Evolutionary conservation across 768 basidiomycete species (phyloP).

Genomic region (Mycena capillaripes): DNA sequence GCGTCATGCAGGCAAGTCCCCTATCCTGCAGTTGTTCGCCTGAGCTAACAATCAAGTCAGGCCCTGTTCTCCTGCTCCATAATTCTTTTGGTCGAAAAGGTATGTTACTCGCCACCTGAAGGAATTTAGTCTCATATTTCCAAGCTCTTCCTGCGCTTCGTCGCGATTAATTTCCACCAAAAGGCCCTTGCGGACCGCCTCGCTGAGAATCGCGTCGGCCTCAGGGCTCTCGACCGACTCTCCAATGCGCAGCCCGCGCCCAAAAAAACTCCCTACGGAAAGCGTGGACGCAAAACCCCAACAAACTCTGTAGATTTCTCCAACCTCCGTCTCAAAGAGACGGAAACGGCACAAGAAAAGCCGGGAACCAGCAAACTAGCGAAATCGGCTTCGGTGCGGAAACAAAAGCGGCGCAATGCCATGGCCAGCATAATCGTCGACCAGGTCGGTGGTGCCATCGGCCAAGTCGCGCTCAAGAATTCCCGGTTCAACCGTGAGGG

Average conservation of each 20-base stretch:
- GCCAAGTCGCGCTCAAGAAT: constrained; percentile 78
- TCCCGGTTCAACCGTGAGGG: constrained; percentile 70
- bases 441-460: constrained; percentile 76
- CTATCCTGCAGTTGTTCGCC: background rate
- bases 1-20: constrained; percentile 73
- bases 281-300: constrained; percentile 61
- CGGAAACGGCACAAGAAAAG: constrained; percentile 31
- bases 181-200: constrained; percentile 83
- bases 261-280: constrained; percentile 56
- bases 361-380: constrained; percentile 31
- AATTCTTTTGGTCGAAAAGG: constrained; percentile 59
- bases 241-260: constrained; percentile 72
- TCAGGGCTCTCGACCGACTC: constrained; percentile 78
- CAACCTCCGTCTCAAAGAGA: constrained; percentile 40
- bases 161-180: constrained; percentile 86
- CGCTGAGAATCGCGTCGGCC: constrained; percentile 75
- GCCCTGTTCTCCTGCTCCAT: constrained; percentile 61
- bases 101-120: background rate
- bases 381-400: constrained; percentile 48
- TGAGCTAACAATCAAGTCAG: constrained; percentile 40
- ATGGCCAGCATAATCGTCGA: constrained; percentile 81
- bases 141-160: constrained; percentile 73
- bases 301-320: constrained; percentile 53
- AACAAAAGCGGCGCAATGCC: constrained; percentile 61
- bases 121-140: background rate